These are phyloP conservation scores for Eucalyptus tenuipes DNA, from an alignment of 345 rosid genomes.

Conservation along the genomic window DNA sequence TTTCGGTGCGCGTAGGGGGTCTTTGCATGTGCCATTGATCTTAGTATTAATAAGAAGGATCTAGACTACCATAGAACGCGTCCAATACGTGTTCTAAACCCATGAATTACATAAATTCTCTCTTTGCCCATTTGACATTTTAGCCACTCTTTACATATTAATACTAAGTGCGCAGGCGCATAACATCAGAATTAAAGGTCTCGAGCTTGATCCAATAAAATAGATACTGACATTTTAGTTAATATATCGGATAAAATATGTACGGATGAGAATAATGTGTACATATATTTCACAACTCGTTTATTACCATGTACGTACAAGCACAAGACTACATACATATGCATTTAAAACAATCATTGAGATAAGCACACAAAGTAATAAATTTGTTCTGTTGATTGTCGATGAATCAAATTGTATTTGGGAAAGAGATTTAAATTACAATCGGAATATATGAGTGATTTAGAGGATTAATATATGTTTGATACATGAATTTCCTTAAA, in stretches of 20 bases:
- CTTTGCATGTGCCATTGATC: background rate
- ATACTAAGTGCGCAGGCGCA: background rate
- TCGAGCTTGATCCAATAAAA: background rate
- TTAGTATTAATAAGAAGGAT: background rate
- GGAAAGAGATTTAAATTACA: background rate
- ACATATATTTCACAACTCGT: background rate
- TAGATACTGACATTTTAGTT: background rate
- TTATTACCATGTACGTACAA: background rate
- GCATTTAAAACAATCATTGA: background rate
- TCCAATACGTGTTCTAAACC: background rate
- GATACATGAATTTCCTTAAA: background rate
- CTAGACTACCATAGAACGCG: background rate
- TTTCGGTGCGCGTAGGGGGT: background rate
- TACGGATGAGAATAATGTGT: no score
- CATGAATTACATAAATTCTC: background rate
- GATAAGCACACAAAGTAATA: background rate
- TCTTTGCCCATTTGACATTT: background rate
- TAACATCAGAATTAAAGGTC: background rate
- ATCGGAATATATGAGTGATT: background rate
- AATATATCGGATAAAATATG: no score
- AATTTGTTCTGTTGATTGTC: no score
- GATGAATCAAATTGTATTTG: background rate
- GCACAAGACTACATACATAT: background rate
- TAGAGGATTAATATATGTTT: background rate
- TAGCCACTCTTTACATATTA: background rate